Conservation (phyloP, 148 eudicot species). For the Amaranthus palmeri region DNA sequence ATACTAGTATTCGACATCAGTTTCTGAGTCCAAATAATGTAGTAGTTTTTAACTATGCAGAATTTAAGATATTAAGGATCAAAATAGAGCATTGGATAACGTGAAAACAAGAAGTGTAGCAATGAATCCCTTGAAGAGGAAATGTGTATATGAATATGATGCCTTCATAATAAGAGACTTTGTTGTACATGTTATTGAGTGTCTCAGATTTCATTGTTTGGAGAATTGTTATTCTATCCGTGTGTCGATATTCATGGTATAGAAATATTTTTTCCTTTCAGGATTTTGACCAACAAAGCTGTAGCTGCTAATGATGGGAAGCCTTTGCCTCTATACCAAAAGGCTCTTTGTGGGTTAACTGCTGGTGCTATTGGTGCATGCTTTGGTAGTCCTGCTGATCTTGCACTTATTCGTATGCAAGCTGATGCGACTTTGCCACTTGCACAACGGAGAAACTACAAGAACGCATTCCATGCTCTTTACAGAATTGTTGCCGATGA, state of each 20-base stretch:
- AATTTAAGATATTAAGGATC: too few species aligned
- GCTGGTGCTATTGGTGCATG: constrained; percentile 55
- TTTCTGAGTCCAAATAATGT: too few species aligned
- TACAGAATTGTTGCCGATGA: constrained; percentile 35
- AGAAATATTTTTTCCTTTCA: constrained; percentile 5
- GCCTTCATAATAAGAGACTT: neutral
- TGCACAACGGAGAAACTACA: constrained; percentile 39
- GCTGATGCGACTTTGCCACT: constrained; percentile 46
- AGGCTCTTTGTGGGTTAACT: constrained; percentile 51
- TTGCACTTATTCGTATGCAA: constrained; percentile 34
- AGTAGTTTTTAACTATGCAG: too few species aligned
- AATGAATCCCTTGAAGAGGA: too few species aligned
- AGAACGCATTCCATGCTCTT: constrained; percentile 42
- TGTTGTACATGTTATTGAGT: neutral
- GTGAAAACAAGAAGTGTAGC: too few species aligned
- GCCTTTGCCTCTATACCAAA: constrained; percentile 51
- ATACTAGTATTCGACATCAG: too few species aligned
- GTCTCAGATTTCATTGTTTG: neutral
- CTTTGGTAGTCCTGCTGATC: constrained; percentile 37
- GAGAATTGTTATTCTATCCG: neutral
- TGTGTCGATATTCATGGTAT: neutral
- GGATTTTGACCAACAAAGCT: constrained; percentile 46
- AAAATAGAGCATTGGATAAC: too few species aligned
- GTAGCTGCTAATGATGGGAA: constrained; percentile 45
- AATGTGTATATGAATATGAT: too few species aligned